Conservation (phyloP, 2,329 filamentous ascomycete genomes). For the Aspergillus pseudoviridinutans region DNA sequence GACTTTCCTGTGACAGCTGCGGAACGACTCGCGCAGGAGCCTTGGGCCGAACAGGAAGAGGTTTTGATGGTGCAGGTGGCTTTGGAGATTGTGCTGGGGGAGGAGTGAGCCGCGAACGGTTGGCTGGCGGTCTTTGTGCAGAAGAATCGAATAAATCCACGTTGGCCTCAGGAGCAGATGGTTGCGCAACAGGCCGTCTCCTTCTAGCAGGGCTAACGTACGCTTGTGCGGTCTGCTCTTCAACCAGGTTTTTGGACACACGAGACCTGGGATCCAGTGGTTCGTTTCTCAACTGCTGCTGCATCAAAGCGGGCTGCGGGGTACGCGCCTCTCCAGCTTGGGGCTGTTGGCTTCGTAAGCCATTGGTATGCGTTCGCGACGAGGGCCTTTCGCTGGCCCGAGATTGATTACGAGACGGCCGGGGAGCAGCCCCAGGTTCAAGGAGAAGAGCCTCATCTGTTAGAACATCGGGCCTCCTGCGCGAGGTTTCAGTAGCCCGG, state of each 20-base stretch:
- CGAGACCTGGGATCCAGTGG: constrained; percentile 53
- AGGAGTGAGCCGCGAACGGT: constrained; percentile 29
- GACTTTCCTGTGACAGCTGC: constrained; percentile 61
- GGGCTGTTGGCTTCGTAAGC: constrained; percentile 20
- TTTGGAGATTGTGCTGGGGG: constrained; percentile 34
- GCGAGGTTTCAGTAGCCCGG: constrained; percentile 18
- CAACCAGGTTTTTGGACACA: constrained; percentile 67
- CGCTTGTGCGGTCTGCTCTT: constrained; percentile 75
- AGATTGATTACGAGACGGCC: constrained; percentile 21
- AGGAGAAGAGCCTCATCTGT: constrained; percentile 57
- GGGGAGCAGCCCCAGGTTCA: constrained; percentile 27
- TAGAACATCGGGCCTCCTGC: constrained; percentile 24
- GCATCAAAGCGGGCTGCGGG: constrained; percentile 53
- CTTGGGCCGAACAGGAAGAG: constrained; percentile 46
- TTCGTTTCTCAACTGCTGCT: constrained; percentile 40
- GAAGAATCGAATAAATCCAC: constrained; percentile 62
- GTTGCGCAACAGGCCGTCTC: constrained; percentile 55
- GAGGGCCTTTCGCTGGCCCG: constrained; percentile 22
- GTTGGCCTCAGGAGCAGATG: constrained; percentile 44
- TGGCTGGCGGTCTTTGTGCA: constrained; percentile 22
- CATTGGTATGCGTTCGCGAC: constrained; percentile 14
- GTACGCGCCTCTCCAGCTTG: constrained; percentile 20
- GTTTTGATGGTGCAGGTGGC: constrained; percentile 41
- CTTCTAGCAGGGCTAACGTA: constrained; percentile 85
- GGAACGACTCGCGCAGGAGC: constrained; percentile 54